These are phyloP conservation scores for Eutypa lata DNA, from an alignment of 2,329 filamentous ascomycete genomes.

Conservation along the genomic window DNA sequence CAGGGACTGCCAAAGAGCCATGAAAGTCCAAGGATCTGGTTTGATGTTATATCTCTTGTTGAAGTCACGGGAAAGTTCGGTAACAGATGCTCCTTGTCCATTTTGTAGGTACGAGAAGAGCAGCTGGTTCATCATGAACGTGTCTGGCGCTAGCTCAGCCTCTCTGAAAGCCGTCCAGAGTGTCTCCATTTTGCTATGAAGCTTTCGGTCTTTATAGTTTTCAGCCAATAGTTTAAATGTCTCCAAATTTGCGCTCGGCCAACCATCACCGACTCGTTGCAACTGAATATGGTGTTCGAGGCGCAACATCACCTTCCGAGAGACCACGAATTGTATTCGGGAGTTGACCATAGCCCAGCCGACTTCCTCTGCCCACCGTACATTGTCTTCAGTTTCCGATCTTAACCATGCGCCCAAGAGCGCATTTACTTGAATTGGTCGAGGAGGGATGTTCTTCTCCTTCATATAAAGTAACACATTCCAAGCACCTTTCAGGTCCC, in stretches of 20 bases:
- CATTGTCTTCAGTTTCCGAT: constrained; percentile 50
- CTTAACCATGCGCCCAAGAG: constrained; percentile 77
- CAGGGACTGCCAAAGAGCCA: constrained; percentile 62
- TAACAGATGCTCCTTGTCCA: constrained; percentile 52
- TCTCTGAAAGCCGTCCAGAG: constrained; percentile 61
- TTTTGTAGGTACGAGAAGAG: constrained; percentile 64
- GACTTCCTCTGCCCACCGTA: constrained; percentile 62
- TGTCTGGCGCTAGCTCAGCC: constrained; percentile 64
- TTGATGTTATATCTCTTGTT: constrained; percentile 45
- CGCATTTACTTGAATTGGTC: constrained; percentile 76
- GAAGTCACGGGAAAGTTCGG: constrained; percentile 54
- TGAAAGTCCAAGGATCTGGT: constrained; percentile 68
- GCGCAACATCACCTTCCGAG: constrained; percentile 33
- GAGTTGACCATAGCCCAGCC: constrained; percentile 75
- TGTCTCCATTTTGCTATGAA: constrained; percentile 54
- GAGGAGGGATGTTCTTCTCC: constrained; percentile 62
- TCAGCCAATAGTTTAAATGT: constrained; percentile 75
- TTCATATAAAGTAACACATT: constrained; percentile 76
- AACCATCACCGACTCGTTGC: constrained; percentile 31
- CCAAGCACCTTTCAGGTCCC: constrained; percentile 66
- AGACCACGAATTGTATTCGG: constrained; percentile 61
- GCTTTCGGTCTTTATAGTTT: constrained; percentile 63
- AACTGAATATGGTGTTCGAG: constrained; percentile 25
- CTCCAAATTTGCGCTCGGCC: constrained; percentile 65
- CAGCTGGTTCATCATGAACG: constrained; percentile 77